phyloP scores from a whole-genome alignment of 768 basidiomycete genomes.

The Podaxis sp. region DNA sequence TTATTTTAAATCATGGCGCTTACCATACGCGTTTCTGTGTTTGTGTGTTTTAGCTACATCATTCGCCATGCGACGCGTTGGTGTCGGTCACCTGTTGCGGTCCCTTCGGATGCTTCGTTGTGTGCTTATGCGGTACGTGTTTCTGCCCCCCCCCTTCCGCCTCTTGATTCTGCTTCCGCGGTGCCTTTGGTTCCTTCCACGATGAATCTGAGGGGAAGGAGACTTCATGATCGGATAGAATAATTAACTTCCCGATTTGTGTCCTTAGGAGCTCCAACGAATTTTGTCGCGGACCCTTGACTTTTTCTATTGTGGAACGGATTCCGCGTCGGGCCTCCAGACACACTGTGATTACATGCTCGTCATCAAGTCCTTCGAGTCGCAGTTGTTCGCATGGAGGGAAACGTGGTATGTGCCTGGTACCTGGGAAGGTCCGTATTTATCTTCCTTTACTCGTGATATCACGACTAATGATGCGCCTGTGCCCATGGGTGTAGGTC shows the following conservation, averaged over 20 bases:
- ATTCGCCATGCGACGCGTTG: slow-evolving; percentile 81
- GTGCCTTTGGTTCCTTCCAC: not conserved
- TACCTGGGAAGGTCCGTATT: slow-evolving; percentile 30
- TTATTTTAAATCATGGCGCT: not conserved
- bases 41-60: slow-evolving; percentile 59
- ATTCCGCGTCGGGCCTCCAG: slow-evolving; percentile 79
- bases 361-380: slow-evolving; percentile 81
- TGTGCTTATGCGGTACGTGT: slow-evolving; percentile 74
- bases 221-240: not conserved
- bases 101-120: slow-evolving; percentile 64
- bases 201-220: not conserved
- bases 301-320: slow-evolving; percentile 82
- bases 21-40: slow-evolving; percentile 11
- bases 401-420: slow-evolving; percentile 48
- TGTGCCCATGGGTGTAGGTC: slow-evolving; percentile 21
- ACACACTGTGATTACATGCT: slow-evolving; percentile 83
- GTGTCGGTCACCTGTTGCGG: slow-evolving; percentile 65
- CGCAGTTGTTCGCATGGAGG: slow-evolving; percentile 66
- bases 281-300: slow-evolving; percentile 88
- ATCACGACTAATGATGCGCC: not conserved
- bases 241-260: slow-evolving; percentile 10
- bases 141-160: not conserved
- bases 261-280: slow-evolving; percentile 75
- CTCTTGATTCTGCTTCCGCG: not conserved
- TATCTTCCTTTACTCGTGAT: not conserved